phyloP scores from a whole-genome alignment of 2,329 filamentous ascomycete genomes.

The Lasiodiplodia sp. region DNA sequence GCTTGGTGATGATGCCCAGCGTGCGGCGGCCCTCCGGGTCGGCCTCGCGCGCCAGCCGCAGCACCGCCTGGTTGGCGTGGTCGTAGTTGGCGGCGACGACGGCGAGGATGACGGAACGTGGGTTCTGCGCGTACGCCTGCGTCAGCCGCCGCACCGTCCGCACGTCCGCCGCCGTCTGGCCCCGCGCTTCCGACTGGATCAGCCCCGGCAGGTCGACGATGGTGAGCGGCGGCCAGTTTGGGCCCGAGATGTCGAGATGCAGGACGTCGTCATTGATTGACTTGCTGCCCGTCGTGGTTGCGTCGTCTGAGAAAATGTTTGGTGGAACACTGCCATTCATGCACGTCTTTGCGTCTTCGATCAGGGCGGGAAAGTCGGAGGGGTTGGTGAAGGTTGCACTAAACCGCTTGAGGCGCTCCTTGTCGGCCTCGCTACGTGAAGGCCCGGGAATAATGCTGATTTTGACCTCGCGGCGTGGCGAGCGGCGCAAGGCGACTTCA shows the following conservation, averaged over 20 bases:
- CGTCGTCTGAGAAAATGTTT: neutral
- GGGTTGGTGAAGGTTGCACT: conserved; percentile 40
- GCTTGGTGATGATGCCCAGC: conserved; percentile 65
- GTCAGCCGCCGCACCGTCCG: conserved; percentile 47
- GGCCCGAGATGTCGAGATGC: conserved; percentile 38
- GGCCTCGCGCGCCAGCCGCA: conserved; percentile 56
- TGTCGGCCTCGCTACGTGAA: conserved; percentile 34
- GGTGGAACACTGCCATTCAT: conserved; percentile 52
- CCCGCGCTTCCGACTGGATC: conserved; percentile 43
- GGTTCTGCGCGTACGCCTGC: conserved; percentile 63
- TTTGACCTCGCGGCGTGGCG: conserved; percentile 44
- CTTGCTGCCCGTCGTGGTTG: conserved; percentile 27
- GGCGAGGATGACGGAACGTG: conserved; percentile 67
- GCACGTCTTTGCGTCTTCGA: conserved; percentile 58
- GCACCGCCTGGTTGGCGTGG: conserved; percentile 64
- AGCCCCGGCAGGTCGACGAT: conserved; percentile 49
- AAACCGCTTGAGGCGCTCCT: conserved; percentile 45
- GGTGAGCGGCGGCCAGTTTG: conserved; percentile 40
- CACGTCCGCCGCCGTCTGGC: conserved; percentile 44
- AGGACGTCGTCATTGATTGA: conserved; percentile 39
- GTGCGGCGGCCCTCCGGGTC: conserved; percentile 58
- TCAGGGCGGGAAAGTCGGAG: conserved; percentile 54
- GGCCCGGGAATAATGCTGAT: conserved; percentile 51
- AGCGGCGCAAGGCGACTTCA: conserved; percentile 62
- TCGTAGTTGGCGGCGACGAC: conserved; percentile 53